Conservation (phyloP, 768 basidiomycete genomes). For the Trametes cubensis region DNA sequence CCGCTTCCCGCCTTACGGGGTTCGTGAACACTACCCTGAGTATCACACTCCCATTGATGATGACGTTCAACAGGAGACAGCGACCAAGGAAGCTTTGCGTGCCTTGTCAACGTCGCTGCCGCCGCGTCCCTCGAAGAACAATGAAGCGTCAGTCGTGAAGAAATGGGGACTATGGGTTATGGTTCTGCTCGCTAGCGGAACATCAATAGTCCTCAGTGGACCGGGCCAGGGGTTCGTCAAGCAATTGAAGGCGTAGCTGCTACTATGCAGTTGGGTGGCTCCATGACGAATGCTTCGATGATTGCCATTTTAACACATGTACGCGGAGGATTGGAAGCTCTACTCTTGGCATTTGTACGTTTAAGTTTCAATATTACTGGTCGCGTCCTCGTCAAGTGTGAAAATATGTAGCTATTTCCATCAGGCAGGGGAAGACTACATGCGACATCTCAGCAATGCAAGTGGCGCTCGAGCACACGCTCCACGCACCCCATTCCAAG, state of each 20-base stretch:
- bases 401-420: too few species aligned
- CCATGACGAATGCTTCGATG: too few species aligned
- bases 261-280: too few species aligned
- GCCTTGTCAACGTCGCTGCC: conserved; percentile 6
- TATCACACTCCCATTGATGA: neutral
- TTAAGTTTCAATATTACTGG: too few species aligned
- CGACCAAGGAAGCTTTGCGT: neutral
- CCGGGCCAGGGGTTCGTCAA: neutral
- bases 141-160: neutral
- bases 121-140: neutral
- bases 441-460: too few species aligned
- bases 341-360: too few species aligned
- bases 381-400: too few species aligned
- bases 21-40: neutral
- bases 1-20: conserved; percentile 23
- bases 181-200: neutral
- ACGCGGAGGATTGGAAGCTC: too few species aligned
- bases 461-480: too few species aligned
- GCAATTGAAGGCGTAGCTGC: neutral
- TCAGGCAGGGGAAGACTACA: too few species aligned
- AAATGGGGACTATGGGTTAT: neutral
- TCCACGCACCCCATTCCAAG: too few species aligned
- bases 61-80: neutral
- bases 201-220: neutral
- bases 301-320: too few species aligned